These are phyloP conservation scores for Fusarium albidum DNA, from an alignment of 2,329 filamentous ascomycete genomes.

Conservation along the genomic window DNA sequence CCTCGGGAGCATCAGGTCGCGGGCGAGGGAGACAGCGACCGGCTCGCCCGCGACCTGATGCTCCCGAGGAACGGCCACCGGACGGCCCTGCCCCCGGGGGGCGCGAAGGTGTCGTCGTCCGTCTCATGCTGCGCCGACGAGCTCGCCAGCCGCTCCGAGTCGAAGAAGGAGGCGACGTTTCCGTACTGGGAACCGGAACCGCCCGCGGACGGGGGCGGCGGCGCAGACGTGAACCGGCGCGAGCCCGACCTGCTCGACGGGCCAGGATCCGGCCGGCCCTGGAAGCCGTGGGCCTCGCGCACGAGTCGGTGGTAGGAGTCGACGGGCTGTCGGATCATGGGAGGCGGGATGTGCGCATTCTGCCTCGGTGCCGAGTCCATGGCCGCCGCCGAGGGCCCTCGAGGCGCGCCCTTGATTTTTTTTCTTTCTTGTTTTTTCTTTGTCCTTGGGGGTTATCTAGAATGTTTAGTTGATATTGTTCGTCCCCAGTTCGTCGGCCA, in stretches of 20 bases:
- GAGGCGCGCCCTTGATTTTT: not conserved
- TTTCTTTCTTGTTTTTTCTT: not conserved
- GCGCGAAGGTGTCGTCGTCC: slow-evolving; percentile 8
- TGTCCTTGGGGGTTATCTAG: too few species aligned
- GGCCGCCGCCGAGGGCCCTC: slow-evolving; percentile 9
- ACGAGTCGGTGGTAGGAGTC: slow-evolving; percentile 41
- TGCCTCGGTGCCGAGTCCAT: slow-evolving; percentile 34
- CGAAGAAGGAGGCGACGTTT: slow-evolving; percentile 38
- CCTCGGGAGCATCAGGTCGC: too few species aligned
- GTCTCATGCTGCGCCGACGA: slow-evolving; percentile 30
- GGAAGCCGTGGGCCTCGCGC: slow-evolving; percentile 36
- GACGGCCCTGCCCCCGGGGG: slow-evolving; percentile 16
- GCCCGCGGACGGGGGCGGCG: slow-evolving; percentile 6
- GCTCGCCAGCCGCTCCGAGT: slow-evolving; percentile 36
- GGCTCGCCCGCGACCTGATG: slow-evolving; percentile 31
- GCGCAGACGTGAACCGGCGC: slow-evolving; percentile 13
- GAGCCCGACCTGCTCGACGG: slow-evolving; percentile 23
- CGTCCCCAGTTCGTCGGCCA: slow-evolving; percentile 20
- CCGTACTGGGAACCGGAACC: slow-evolving; percentile 12
- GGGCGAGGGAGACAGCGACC: too few species aligned
- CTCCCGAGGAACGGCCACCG: slow-evolving; percentile 41
- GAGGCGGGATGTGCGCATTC: slow-evolving; percentile 28
- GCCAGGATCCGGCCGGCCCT: slow-evolving; percentile 11
- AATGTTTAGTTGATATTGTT: slow-evolving; percentile 16
- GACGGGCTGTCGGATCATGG: slow-evolving; percentile 33